Conservation (phyloP, 2,329 filamentous ascomycete genomes). For the Epichloe amarillans region DNA sequence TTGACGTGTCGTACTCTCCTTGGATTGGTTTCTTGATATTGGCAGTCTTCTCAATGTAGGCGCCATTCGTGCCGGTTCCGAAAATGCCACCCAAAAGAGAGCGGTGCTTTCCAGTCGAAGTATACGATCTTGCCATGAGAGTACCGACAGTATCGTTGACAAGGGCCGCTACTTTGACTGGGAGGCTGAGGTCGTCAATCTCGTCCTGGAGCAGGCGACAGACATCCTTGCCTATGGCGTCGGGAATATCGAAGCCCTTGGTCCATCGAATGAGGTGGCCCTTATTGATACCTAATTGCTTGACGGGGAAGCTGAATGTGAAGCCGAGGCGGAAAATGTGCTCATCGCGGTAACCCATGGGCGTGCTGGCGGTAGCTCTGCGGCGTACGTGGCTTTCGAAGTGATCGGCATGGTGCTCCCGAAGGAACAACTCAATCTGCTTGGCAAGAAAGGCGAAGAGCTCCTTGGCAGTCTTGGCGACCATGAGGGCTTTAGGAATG, state of each 20-base stretch:
- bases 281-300: slow-evolving; percentile 90
- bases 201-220: slow-evolving; percentile 80
- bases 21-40: slow-evolving; percentile 68
- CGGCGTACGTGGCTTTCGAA: slow-evolving; percentile 59
- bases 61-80: slow-evolving; percentile 92
- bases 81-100: slow-evolving; percentile 95
- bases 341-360: slow-evolving; percentile 51
- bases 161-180: slow-evolving; percentile 86
- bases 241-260: slow-evolving; percentile 95
- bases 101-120: slow-evolving; percentile 72
- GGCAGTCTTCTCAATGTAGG: slow-evolving; percentile 83
- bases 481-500: slow-evolving; percentile 83
- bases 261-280: slow-evolving; percentile 93
- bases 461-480: slow-evolving; percentile 70
- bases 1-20: slow-evolving; percentile 62
- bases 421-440: slow-evolving; percentile 81
- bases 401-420: slow-evolving; percentile 76
- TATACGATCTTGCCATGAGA: slow-evolving; percentile 94
- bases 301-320: slow-evolving; percentile 94
- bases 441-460: slow-evolving; percentile 87
- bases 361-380: slow-evolving; percentile 45
- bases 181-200: slow-evolving; percentile 74
- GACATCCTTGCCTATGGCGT: slow-evolving; percentile 87
- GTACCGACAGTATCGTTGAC: slow-evolving; percentile 98
- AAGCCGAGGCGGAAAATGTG: slow-evolving; percentile 91